Evolutionary conservation across 441 rosid genomes (phyloP).

Genomic region (Populus trichocarpa): DNA sequence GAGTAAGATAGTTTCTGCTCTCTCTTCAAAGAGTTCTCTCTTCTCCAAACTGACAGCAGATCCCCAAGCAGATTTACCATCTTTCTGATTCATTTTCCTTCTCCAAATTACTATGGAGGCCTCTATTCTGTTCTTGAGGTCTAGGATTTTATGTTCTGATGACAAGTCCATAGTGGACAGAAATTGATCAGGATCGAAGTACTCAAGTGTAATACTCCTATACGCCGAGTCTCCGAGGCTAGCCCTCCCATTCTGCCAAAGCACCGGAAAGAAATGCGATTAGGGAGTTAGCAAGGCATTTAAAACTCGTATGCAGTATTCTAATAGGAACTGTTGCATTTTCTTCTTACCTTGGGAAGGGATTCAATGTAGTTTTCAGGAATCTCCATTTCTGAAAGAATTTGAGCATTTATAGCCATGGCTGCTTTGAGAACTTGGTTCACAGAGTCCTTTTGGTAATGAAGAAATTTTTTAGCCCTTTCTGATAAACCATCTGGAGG

Average conservation of each 20-base stretch:
- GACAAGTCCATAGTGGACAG: slow-evolving; percentile 72
- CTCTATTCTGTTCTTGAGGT: slow-evolving; percentile 88
- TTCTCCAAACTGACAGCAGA: slow-evolving; percentile 81
- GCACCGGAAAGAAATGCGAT: neutral
- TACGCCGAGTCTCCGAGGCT: slow-evolving; percentile 87
- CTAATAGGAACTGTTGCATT: neutral
- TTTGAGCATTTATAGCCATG: slow-evolving; percentile 95
- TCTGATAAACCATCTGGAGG: slow-evolving; percentile 85
- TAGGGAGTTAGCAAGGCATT: neutral
- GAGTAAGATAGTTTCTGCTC: slow-evolving; percentile 90
- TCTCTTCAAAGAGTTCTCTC: slow-evolving; percentile 86
- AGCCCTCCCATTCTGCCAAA: slow-evolving; percentile 72
- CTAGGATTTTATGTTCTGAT: slow-evolving; percentile 83
- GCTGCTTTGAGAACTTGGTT: slow-evolving; percentile 97
- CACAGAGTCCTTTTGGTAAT: slow-evolving; percentile 79
- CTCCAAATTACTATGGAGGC: slow-evolving; percentile 92
- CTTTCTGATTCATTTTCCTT: slow-evolving; percentile 85
- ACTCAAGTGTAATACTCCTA: slow-evolving; percentile 68
- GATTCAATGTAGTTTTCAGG: slow-evolving; percentile 94
- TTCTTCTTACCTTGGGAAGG: slow-evolving; percentile 72
- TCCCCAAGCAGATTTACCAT: slow-evolving; percentile 77
- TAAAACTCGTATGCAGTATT: neutral
- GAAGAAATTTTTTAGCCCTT: slow-evolving; percentile 58
- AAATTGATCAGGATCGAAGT: slow-evolving; percentile 74
- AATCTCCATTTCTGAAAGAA: slow-evolving; percentile 81